Conservation (phyloP, 2,329 filamentous ascomycete species). For the Monosporascus ibericus region DNA sequence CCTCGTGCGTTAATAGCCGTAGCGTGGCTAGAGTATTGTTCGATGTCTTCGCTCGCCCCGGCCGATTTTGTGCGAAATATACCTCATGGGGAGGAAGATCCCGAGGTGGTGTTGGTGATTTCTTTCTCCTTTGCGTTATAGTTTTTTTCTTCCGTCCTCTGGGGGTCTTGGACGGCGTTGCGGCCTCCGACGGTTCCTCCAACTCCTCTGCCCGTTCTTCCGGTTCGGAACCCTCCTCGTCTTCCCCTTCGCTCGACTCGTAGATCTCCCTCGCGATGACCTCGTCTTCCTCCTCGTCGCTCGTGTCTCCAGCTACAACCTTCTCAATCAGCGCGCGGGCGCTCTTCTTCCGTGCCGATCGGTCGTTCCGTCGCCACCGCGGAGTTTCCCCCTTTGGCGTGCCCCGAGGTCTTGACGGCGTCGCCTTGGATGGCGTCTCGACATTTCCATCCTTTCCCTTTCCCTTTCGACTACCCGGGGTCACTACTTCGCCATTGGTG, state of each 20-base stretch:
- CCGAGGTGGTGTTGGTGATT: conserved; percentile 72
- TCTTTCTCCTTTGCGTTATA: conserved; percentile 38
- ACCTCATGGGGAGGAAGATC: conserved; percentile 82
- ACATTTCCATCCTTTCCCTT: conserved; percentile 5
- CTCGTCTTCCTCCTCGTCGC: conserved; percentile 57
- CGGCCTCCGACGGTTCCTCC: conserved; percentile 20
- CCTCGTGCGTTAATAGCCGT: conserved; percentile 77
- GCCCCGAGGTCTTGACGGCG: conserved; percentile 4
- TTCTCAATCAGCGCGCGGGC: conserved; percentile 69
- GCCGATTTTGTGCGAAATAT: conserved; percentile 89
- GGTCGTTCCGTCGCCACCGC: conserved; percentile 63
- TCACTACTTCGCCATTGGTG: conserved; percentile 9
- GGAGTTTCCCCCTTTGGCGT: conserved; percentile 46
- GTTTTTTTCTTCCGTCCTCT: conserved; percentile 35
- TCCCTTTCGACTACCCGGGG: conserved; percentile 14
- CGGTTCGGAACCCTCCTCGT: conserved; percentile 19
- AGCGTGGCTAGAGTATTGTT: conserved; percentile 75
- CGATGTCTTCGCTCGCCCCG: conserved; percentile 76
- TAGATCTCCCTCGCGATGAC: conserved; percentile 10
- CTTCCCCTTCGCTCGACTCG: conserved; percentile 19
- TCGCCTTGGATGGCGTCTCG: conserved; percentile 19
- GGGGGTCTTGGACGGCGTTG: conserved; percentile 43
- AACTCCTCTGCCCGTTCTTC: conserved; percentile 10
- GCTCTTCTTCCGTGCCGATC: conserved; percentile 82
- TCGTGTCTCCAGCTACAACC: conserved; percentile 55